phyloP scores from a whole-genome alignment of 441 rosid species.

The Capsella rubella region DNA sequence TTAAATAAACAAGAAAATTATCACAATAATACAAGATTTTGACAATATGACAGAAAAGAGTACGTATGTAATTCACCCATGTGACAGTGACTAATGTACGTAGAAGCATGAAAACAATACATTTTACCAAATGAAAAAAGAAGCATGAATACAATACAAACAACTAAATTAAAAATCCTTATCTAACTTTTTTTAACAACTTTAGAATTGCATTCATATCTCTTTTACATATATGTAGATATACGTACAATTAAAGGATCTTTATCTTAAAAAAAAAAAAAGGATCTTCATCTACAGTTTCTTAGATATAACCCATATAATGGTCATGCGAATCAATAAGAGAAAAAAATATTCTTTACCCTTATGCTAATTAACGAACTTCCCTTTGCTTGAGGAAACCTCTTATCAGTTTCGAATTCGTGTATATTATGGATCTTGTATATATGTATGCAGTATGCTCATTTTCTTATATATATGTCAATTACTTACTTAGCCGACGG shows the following conservation, averaged over 20 bases:
- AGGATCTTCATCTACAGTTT: background rate
- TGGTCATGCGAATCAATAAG: conserved; percentile 3
- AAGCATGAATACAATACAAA: background rate
- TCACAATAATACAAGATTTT: no score
- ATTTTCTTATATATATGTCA: background rate
- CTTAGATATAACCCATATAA: conserved; percentile 10
- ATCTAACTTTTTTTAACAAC: background rate
- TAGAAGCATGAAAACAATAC: background rate
- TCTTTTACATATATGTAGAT: conserved; percentile 6
- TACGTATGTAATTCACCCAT: background rate
- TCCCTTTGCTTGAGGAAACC: conserved; percentile 37
- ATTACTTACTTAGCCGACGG: conserved; percentile 25
- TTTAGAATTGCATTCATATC: background rate
- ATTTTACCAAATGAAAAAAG: background rate
- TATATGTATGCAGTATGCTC: background rate
- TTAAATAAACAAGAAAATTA: no score
- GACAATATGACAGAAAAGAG: no score
- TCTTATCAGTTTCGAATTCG: conserved; percentile 14
- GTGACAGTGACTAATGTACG: background rate
- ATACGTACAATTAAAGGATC: background rate
- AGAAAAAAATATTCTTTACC: conserved; percentile 40
- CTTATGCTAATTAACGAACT: conserved; percentile 38
- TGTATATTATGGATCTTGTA: background rate
- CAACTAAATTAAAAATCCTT: background rate
- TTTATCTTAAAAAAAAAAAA: background rate